Evolutionary conservation across 306 rosid genomes (phyloP), one percentile per base, ranked within the genome.

Genomic region (Gillenia trifoliata): DNA sequence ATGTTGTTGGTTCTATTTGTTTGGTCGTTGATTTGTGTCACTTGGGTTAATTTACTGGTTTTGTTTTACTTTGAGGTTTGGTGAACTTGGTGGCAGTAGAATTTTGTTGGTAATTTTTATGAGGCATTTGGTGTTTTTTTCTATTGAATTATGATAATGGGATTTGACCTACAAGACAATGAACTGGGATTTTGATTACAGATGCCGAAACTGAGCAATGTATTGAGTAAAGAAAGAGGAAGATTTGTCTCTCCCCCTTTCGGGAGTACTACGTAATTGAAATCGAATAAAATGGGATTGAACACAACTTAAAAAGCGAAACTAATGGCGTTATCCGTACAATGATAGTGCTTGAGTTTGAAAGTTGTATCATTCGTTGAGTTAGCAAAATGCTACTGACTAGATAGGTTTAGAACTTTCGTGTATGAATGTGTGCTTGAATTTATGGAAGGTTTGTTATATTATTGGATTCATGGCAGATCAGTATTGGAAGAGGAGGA

Each of bases 401-500:
- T 57, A 11, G 63, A 23, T 33, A 34, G 43, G 43, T 31, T 64
- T 0, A 20, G 29, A 50, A 19, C 11, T 17, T 29, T 47, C 2
- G 4, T 9, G 12, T 13, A 10, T 29, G 33, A 28, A 70, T 52
- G 29, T 34, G 8, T 54, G 64, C 2, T 4, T 22, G 52, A 0
- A 8, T 55, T 11, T 76, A 5, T 43, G n/a, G 33, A 38, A 43
- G 28, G 56, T 60, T 73, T 52, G n/a, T 72, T 69, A 79, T 54
- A 69, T 59, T 77, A 78, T 70, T 66, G 75, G 75, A 33, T 73
- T 85, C 29, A 72, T 78, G 85, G 84, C 97, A 93, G 98, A 81
- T 93, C 97, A 86, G 94, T 93, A 84, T 83, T 91, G 73, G 98
- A 93, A 83, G 98, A 93, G 82, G 98, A 93, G 63, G 93, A 89